A percentile compares a stretch with the other conserved stretches of the same genome.
phyloP scores from a whole-genome alignment of 192 early-diverging fungal genomes.

The Podila clonocystis region DNA sequence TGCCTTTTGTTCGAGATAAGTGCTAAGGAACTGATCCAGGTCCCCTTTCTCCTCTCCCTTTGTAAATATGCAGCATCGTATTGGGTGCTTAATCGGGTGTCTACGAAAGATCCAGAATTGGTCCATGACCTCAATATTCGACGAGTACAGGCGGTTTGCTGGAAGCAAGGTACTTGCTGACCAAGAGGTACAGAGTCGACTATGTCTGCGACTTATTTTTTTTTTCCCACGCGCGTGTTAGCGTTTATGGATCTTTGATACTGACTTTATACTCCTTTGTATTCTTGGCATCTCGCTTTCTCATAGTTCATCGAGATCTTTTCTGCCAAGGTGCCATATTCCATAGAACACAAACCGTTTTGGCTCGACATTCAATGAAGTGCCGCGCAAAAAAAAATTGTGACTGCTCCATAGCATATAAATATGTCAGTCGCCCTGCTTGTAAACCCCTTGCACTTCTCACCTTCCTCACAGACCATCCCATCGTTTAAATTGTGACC shows the following conservation, averaged over 20 bases:
- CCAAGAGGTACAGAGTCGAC: conserved; percentile 81
- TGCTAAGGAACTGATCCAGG: too few species aligned
- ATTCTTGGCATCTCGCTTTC: background rate
- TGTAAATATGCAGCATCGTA: conserved; percentile 70
- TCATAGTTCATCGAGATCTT: conserved; percentile 67
- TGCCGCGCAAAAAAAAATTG: background rate
- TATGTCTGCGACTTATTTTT: background rate
- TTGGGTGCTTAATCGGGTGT: conserved; percentile 94
- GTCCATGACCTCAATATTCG: conserved; percentile 97
- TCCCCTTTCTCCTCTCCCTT: too few species aligned
- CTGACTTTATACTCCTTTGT: background rate
- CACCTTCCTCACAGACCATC: too few species aligned
- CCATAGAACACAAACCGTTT: conserved; percentile 55
- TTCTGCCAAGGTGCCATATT: conserved; percentile 57
- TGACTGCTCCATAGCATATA: background rate
- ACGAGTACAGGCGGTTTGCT: conserved; percentile 95
- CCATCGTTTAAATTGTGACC: too few species aligned
- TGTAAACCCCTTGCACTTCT: background rate
- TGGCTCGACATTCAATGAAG: conserved; percentile 39
- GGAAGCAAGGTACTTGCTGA: conserved; percentile 91
- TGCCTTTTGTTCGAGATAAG: too few species aligned
- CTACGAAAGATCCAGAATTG: conserved; percentile 93
- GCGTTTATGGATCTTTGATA: background rate
- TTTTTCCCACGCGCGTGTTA: background rate
- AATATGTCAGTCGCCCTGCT: too few species aligned